Percentiles rank a stretch among this genome's conserved stretches.
These are phyloP conservation scores for Apiospora malaysiana DNA, from an alignment of 2,329 filamentous ascomycete genomes.

Conservation along the genomic window DNA sequence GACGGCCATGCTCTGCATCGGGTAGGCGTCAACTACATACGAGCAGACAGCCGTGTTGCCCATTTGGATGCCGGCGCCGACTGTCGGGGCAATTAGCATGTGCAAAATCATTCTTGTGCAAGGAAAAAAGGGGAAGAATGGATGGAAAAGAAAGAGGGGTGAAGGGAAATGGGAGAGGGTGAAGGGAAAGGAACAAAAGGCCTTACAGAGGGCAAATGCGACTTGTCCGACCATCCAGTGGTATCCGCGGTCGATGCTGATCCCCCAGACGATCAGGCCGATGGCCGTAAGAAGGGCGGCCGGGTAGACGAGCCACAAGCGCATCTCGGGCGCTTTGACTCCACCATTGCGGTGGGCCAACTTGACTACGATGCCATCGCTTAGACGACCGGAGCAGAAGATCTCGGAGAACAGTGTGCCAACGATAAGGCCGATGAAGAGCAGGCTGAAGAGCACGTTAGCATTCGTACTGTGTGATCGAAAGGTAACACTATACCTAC, in stretches of 20 bases:
- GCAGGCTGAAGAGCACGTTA: slow-evolving; percentile 38
- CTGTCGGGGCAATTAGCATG: slow-evolving; percentile 34
- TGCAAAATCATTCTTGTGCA: neutral
- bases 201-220: slow-evolving; percentile 58
- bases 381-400: slow-evolving; percentile 57
- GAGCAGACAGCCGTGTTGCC: slow-evolving; percentile 59
- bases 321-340: slow-evolving; percentile 56
- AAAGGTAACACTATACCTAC: slow-evolving; percentile 28
- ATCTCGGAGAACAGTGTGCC: slow-evolving; percentile 58
- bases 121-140: no score
- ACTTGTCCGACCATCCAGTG: slow-evolving; percentile 65
- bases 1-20: slow-evolving; percentile 58
- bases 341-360: slow-evolving; percentile 50
- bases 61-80: slow-evolving; percentile 61
- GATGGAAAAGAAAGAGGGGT: no score
- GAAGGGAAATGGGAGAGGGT: no score
- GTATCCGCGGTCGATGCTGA: slow-evolving; percentile 57
- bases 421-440: slow-evolving; percentile 59
- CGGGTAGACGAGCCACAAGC: slow-evolving; percentile 61
- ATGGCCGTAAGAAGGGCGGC: slow-evolving; percentile 53
- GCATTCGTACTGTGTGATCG: neutral
- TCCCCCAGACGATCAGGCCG: slow-evolving; percentile 60
- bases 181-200: no score
- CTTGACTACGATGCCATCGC: slow-evolving; percentile 55
- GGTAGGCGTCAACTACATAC: slow-evolving; percentile 63